Conservation (phyloP, 352 stramenopile species). For the Globisporangium iwayamae region DNA sequence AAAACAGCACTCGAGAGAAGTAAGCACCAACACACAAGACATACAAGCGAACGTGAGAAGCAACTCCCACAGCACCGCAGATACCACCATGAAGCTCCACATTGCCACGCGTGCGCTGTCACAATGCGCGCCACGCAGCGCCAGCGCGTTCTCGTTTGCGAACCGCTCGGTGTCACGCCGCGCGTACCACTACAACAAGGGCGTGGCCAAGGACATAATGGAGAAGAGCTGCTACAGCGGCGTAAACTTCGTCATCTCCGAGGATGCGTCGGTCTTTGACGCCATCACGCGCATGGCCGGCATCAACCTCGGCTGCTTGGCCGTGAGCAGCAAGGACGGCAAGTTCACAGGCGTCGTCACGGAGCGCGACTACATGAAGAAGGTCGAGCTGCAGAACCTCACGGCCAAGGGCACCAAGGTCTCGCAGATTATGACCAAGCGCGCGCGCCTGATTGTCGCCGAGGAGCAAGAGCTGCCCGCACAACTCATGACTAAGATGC, state of each 20-base stretch:
- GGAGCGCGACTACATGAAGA: slow-evolving; percentile 95
- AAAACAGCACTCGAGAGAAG: not conserved
- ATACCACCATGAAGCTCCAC: slow-evolving; percentile 1
- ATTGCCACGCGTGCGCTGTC: not conserved
- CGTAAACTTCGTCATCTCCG: slow-evolving; percentile 93
- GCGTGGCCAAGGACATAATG: slow-evolving; percentile 88
- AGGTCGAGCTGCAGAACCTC: slow-evolving; percentile 92
- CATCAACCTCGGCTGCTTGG: slow-evolving; percentile 91
- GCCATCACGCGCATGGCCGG: slow-evolving; percentile 94
- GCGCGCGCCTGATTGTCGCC: slow-evolving; percentile 88
- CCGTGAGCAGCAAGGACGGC: slow-evolving; percentile 83
- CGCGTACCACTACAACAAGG: slow-evolving; percentile 72
- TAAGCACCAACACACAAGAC: not conserved
- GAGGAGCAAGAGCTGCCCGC: slow-evolving; percentile 83
- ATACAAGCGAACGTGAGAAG: not conserved
- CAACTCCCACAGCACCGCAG: not conserved
- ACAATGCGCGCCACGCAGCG: not conserved
- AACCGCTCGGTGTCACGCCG: slow-evolving; percentile 1
- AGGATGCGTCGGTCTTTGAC: slow-evolving; percentile 92
- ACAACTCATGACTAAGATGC: slow-evolving; percentile 95
- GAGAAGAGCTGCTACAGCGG: slow-evolving; percentile 92
- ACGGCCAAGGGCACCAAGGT: slow-evolving; percentile 84
- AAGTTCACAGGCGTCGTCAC: slow-evolving; percentile 91
- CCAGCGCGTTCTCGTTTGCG: not conserved
- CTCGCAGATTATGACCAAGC: slow-evolving; percentile 94